phyloP scores from a whole-genome alignment of 2,329 filamentous ascomycete species.

The Aspergillus hiratsukae region DNA sequence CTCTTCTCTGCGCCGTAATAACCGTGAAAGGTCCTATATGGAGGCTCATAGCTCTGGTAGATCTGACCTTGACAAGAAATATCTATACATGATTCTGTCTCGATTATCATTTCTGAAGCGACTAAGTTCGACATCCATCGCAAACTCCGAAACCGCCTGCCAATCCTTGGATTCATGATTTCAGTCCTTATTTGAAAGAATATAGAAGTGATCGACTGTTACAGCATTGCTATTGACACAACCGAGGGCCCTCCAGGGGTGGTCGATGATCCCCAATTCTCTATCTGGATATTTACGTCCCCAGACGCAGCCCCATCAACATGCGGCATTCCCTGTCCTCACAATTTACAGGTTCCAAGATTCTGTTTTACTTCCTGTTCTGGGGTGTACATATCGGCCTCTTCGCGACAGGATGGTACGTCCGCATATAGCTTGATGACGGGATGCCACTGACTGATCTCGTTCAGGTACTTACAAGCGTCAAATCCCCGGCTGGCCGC shows the following conservation, averaged over 20 bases:
- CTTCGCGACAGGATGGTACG: constrained; percentile 84
- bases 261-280: constrained; percentile 17
- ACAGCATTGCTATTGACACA: not conserved
- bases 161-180: not conserved
- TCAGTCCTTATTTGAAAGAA: not conserved
- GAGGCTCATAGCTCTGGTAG: not conserved
- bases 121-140: not conserved
- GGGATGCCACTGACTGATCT: constrained; percentile 18
- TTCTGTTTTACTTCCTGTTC: constrained; percentile 76
- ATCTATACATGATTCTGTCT: not conserved
- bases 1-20: not conserved
- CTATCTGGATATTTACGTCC: constrained; percentile 3
- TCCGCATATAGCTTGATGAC: not conserved
- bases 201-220: not conserved
- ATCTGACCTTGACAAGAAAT: not conserved
- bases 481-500: constrained; percentile 63
- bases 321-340: constrained; percentile 37
- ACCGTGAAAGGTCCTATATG: not conserved
- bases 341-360: constrained; percentile 66
- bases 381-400: constrained; percentile 72
- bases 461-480: constrained; percentile 70
- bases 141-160: not conserved
- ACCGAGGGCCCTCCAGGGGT: not conserved
- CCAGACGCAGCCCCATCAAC: constrained; percentile 40
- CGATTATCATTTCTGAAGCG: not conserved